These are phyloP conservation scores for Melastoma malabathricum DNA, from an alignment of 345 rosid genomes.

Conservation along the genomic window DNA sequence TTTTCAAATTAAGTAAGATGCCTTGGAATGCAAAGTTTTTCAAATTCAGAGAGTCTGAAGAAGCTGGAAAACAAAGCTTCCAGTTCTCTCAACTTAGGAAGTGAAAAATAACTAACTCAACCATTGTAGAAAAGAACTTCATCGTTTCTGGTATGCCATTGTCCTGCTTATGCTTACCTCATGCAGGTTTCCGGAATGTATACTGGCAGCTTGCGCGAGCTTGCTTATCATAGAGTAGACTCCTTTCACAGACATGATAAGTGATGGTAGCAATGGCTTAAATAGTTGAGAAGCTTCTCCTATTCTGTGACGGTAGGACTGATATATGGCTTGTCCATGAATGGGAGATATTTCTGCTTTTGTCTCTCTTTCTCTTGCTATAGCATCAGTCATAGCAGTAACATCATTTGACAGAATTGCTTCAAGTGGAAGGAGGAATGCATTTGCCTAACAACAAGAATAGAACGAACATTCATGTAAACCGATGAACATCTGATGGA, in stretches of 20 bases:
- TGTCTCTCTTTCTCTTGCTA: slow-evolving; percentile 58
- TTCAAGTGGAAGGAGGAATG: slow-evolving; percentile 68
- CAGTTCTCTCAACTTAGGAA: no score
- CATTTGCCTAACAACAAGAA: slow-evolving; percentile 43
- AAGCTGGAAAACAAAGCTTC: no score
- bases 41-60: no score
- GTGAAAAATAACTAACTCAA: no score
- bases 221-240: slow-evolving; percentile 45
- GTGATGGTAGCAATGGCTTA: slow-evolving; percentile 48
- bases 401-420: slow-evolving; percentile 71
- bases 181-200: slow-evolving; percentile 79
- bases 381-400: slow-evolving; percentile 71
- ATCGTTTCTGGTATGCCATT: no score
- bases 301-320: slow-evolving; percentile 59
- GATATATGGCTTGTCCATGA: slow-evolving; percentile 87
- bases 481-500: slow-evolving; percentile 3
- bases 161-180: slow-evolving; percentile 27
- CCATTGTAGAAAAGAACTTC: no score
- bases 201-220: slow-evolving; percentile 80
- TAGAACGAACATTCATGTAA: slow-evolving; percentile 6
- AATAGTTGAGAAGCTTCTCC: slow-evolving; percentile 61
- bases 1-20: no score
- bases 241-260: slow-evolving; percentile 42
- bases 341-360: slow-evolving; percentile 69
- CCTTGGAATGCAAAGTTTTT: no score